Evolutionary conservation across 2,329 filamentous ascomycete species (phyloP).

Genomic region (Penicillium sp.): DNA sequence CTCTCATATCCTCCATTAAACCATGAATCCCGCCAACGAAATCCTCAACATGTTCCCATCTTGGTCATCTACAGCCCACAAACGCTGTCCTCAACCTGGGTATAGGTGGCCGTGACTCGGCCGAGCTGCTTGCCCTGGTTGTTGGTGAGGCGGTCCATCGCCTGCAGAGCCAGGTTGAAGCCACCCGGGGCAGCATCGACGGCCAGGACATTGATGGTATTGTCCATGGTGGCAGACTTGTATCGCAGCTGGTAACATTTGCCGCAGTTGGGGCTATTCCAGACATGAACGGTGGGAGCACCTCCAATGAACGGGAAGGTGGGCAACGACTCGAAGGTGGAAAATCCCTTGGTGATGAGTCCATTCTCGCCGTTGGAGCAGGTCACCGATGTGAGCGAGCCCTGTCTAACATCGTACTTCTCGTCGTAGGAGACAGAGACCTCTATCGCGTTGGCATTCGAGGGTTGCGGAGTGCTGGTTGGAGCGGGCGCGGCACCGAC

Average conservation of each 20-base stretch:
- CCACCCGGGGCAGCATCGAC: slow-evolving; percentile 44
- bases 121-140: slow-evolving; percentile 42
- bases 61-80: slow-evolving; percentile 9
- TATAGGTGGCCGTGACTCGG: slow-evolving; percentile 35
- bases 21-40: not conserved
- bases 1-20: not conserved
- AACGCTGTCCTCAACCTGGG: slow-evolving; percentile 15
- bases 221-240: slow-evolving; percentile 34
- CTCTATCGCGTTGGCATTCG: slow-evolving; percentile 7
- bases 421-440: slow-evolving; percentile 62
- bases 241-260: slow-evolving; percentile 50
- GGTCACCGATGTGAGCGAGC: slow-evolving; percentile 51
- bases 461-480: slow-evolving; percentile 16
- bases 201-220: slow-evolving; percentile 45
- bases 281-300: slow-evolving; percentile 44
- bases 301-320: slow-evolving; percentile 48
- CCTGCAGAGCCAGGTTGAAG: slow-evolving; percentile 47
- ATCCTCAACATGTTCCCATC: slow-evolving; percentile 1
- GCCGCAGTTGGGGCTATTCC: slow-evolving; percentile 47
- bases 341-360: slow-evolving; percentile 29
- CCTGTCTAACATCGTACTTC: slow-evolving; percentile 58
- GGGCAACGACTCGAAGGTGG: slow-evolving; percentile 42
- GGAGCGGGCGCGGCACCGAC: slow-evolving; percentile 21
- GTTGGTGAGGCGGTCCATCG: slow-evolving; percentile 48
- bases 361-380: slow-evolving; percentile 38